Conservation (phyloP, 2,329 filamentous ascomycete species). For the Penicillium sp. region DNA sequence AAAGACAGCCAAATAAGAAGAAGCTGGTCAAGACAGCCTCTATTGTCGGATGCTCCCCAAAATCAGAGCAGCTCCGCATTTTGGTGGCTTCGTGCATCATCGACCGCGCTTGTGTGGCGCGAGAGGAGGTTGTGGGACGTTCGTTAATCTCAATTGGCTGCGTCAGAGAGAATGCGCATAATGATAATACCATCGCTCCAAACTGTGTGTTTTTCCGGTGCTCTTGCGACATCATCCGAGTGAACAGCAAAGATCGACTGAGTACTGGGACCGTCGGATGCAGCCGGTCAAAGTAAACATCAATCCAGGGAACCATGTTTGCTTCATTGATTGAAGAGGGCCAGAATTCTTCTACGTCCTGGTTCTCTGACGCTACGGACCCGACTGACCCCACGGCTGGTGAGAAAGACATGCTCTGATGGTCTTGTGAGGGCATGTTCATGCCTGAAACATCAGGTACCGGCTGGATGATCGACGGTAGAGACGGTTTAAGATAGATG, state of each 20-base stretch:
- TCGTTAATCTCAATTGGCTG: conserved; percentile 48
- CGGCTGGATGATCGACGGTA: conserved; percentile 35
- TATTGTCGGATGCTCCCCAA: conserved; percentile 42
- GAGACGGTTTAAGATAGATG: conserved; percentile 35
- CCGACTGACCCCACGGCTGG: conserved; percentile 15
- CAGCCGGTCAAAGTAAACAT: conserved; percentile 46
- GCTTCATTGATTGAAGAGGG: conserved; percentile 41
- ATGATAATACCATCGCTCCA: conserved; percentile 43
- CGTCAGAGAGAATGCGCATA: conserved; percentile 46
- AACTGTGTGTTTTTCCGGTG: conserved; percentile 45
- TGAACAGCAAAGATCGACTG: conserved; percentile 42
- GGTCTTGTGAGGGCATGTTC: conserved; percentile 19
- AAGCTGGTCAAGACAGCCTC: conserved; percentile 63
- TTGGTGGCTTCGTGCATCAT: conserved; percentile 46
- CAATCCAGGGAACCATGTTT: conserved; percentile 43
- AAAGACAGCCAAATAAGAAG: conserved; percentile 71
- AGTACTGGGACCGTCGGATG: conserved; percentile 45
- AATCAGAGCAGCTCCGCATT: conserved; percentile 45
- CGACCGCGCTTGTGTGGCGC: conserved; percentile 39
- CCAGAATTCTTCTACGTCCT: conserved; percentile 33
- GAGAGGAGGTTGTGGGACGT: conserved; percentile 34
- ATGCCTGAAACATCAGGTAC: conserved; percentile 21
- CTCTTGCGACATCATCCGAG: conserved; percentile 43
- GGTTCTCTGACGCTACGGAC: conserved; percentile 20
- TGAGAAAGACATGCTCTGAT: conserved; percentile 21